Evolutionary conservation across 2,329 filamentous ascomycete genomes (phyloP).

Genomic region (Microdochium paspali): DNA sequence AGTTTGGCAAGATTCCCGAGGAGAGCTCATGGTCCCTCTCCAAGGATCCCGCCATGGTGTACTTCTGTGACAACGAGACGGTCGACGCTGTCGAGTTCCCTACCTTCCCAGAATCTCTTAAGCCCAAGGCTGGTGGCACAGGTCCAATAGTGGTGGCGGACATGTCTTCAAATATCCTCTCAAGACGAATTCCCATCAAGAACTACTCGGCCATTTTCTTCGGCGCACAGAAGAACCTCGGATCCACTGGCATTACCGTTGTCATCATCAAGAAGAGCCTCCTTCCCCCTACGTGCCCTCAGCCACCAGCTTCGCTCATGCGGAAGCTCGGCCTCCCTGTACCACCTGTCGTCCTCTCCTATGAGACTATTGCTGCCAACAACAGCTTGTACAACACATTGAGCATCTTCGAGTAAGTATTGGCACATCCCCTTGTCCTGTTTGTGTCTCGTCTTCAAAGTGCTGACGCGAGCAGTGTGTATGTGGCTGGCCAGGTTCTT

Average conservation of each 20-base stretch:
- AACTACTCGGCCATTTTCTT: slow-evolving; percentile 85
- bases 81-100: slow-evolving; percentile 91
- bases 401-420: slow-evolving; percentile 71
- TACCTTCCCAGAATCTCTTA: slow-evolving; percentile 53
- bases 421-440: neutral
- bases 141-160: slow-evolving; percentile 77
- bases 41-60: slow-evolving; percentile 62
- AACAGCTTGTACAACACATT: slow-evolving; percentile 95
- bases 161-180: slow-evolving; percentile 92
- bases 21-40: slow-evolving; percentile 70
- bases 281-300: slow-evolving; percentile 55
- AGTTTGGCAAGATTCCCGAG: slow-evolving; percentile 76
- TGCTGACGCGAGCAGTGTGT: slow-evolving; percentile 48
- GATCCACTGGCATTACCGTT: slow-evolving; percentile 76
- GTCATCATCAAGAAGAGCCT: slow-evolving; percentile 76
- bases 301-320: slow-evolving; percentile 60
- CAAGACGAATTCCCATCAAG: slow-evolving; percentile 62
- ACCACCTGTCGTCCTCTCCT: slow-evolving; percentile 71
- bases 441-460: neutral
- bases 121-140: slow-evolving; percentile 46
- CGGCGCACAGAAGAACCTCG: slow-evolving; percentile 91
- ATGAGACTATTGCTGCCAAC: slow-evolving; percentile 80
- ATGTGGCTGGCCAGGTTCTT: slow-evolving; percentile 82
- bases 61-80: slow-evolving; percentile 91
- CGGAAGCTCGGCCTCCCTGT: slow-evolving; percentile 68